Evolutionary conservation across 441 rosid genomes (phyloP).

Genomic region (Hypseocharis bilobata): DNA sequence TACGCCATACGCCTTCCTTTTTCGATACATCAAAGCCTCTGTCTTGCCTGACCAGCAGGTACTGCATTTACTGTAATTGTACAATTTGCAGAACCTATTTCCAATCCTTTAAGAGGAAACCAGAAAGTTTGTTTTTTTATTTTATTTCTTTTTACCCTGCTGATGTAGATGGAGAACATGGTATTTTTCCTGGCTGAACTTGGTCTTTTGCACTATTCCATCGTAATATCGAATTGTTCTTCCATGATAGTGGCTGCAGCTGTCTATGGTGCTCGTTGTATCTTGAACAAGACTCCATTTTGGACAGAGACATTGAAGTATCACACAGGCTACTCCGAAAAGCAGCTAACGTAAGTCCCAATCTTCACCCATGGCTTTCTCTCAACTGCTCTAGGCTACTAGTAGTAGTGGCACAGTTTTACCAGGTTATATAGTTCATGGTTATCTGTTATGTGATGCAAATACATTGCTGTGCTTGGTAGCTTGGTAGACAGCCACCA

Average conservation of each 20-base stretch:
- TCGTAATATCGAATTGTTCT: conserved; percentile 24
- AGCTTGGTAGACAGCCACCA: no score
- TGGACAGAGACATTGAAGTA: conserved; percentile 51
- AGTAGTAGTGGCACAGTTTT: no score
- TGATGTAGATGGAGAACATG: conserved; percentile 39
- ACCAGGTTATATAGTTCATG: background rate
- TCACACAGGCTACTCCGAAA: conserved; percentile 42
- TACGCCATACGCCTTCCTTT: conserved; percentile 50
- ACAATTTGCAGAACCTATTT: background rate
- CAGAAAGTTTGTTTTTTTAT: no score
- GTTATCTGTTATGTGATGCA: no score
- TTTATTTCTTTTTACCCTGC: no score
- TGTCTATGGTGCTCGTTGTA: conserved; percentile 41
- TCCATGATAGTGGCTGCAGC: conserved; percentile 47
- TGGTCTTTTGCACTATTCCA: conserved; percentile 35
- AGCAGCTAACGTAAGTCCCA: conserved; percentile 26
- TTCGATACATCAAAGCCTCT: conserved; percentile 52
- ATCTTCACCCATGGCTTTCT: background rate
- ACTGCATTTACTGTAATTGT: background rate
- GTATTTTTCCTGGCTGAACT: conserved; percentile 42
- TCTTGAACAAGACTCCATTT: conserved; percentile 28
- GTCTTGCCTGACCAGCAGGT: conserved; percentile 35
- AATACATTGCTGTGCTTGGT: no score
- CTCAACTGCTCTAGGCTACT: no score
- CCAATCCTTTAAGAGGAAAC: no score